phyloP scores from a whole-genome alignment of 495 filamentous ascomycete species.

The Opeltia flavorubescens region DNA sequence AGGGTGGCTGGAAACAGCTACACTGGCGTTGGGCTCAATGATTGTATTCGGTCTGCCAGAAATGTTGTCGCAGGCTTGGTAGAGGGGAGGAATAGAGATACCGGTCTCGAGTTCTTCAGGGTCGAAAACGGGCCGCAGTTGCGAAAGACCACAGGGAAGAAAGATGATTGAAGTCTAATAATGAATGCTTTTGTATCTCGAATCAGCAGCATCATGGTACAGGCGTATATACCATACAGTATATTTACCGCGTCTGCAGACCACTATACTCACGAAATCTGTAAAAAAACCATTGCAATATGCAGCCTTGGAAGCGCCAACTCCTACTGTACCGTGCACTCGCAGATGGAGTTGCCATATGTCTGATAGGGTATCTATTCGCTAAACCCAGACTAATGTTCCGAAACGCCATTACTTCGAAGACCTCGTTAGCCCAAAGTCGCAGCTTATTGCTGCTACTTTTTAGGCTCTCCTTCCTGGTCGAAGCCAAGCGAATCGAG shows the following conservation, averaged over 20 bases:
- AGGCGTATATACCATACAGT: too few relatives aligned
- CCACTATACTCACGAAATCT: too few relatives aligned
- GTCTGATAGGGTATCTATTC: not conserved
- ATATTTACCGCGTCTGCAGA: too few relatives aligned
- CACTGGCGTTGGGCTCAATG: conserved; percentile 45
- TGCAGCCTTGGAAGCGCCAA: too few relatives aligned
- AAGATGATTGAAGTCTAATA: too few relatives aligned
- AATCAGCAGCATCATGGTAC: too few relatives aligned
- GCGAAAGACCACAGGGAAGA: not conserved
- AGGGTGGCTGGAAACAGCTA: conserved; percentile 73
- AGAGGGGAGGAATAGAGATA: conserved; percentile 11
- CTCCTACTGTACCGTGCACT: too few relatives aligned
- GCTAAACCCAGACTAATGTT: not conserved
- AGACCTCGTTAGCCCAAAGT: not conserved
- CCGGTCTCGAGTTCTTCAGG: conserved; percentile 22
- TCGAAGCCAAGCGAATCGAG: conserved; percentile 80
- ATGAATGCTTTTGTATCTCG: too few relatives aligned
- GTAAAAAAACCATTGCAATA: too few relatives aligned
- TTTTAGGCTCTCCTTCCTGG: conserved; percentile 40
- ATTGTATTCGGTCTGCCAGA: conserved; percentile 42
- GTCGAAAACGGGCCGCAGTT: conserved; percentile 7
- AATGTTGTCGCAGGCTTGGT: conserved; percentile 25
- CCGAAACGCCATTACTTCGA: not conserved
- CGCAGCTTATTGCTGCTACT: not conserved
- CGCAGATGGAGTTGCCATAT: too few relatives aligned